phyloP scores from a whole-genome alignment of 2,329 filamentous ascomycete species.

The Botryotinia calthae region DNA sequence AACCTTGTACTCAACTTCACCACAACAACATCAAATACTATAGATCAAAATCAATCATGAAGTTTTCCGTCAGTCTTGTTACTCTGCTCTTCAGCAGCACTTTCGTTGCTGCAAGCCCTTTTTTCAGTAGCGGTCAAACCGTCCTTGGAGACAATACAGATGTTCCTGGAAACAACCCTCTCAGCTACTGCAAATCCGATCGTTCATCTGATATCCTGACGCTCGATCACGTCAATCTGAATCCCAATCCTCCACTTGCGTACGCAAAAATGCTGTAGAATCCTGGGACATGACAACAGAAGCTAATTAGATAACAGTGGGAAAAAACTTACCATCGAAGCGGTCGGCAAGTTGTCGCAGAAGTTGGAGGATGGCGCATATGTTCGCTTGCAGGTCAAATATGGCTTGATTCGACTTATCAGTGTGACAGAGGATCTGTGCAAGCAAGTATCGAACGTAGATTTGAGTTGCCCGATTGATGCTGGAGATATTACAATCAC shows the following conservation, averaged over 20 bases:
- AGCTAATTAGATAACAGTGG: conserved; percentile 57
- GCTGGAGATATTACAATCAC: conserved; percentile 69
- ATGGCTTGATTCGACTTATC: conserved; percentile 87
- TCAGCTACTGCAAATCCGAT: conserved; percentile 69
- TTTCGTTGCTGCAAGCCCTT: conserved; percentile 44
- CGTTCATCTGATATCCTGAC: conserved; percentile 67
- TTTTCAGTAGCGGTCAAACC: conserved; percentile 48
- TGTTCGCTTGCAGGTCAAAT: conserved; percentile 83
- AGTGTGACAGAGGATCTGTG: conserved; percentile 80
- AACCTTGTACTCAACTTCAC: conserved; percentile 19
- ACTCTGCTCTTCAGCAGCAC: conserved; percentile 35
- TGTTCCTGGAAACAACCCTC: conserved; percentile 70
- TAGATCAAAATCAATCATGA: conserved; percentile 32
- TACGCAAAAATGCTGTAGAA: conserved; percentile 49
- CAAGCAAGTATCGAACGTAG: conserved; percentile 83
- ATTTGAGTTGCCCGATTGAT: conserved; percentile 84
- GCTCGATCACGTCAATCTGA: conserved; percentile 76
- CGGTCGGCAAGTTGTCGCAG: conserved; percentile 70
- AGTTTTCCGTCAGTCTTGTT: conserved; percentile 33
- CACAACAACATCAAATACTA: conserved; percentile 17
- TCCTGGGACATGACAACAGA: conserved; percentile 12
- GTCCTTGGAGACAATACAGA: conserved; percentile 45
- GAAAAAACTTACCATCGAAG: conserved; percentile 71
- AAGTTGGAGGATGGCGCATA: conserved; percentile 75
- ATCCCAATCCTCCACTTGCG: conserved; percentile 83